Evolutionary conservation across 163 green algal species (phyloP).

Genomic region (Picocystis sp.): DNA sequence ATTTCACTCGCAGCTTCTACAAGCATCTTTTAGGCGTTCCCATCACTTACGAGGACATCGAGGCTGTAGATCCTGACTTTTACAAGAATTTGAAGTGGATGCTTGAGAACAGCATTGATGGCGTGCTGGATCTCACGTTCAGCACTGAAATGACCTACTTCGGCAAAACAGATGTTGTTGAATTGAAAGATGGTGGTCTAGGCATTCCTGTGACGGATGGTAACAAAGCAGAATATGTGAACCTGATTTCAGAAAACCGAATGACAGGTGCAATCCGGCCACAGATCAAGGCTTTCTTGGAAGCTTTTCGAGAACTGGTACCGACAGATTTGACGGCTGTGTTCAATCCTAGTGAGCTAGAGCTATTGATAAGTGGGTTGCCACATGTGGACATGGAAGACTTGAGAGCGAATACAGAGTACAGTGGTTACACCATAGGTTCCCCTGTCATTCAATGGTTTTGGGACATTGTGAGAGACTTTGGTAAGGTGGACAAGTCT

Average conservation of each 20-base stretch:
- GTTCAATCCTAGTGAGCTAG: slow-evolving; percentile 95
- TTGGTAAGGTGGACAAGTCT: slow-evolving; percentile 72
- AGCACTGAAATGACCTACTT: slow-evolving; percentile 88
- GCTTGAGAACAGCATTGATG: slow-evolving; percentile 86
- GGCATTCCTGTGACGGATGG: slow-evolving; percentile 66
- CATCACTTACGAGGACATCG: slow-evolving; percentile 89
- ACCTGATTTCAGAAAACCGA: slow-evolving; percentile 73
- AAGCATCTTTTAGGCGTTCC: slow-evolving; percentile 88
- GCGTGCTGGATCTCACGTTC: slow-evolving; percentile 87
- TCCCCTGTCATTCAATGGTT: slow-evolving; percentile 78
- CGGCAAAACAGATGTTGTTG: slow-evolving; percentile 50
- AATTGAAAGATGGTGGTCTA: slow-evolving; percentile 58
- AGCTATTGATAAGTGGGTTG: slow-evolving; percentile 90
- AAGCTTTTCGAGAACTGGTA: slow-evolving; percentile 89
- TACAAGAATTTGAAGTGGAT: slow-evolving; percentile 76
- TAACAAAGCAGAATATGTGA: slow-evolving; percentile 94
- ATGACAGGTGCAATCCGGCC: slow-evolving; percentile 88
- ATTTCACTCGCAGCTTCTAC: slow-evolving; percentile 98
- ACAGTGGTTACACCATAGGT: slow-evolving; percentile 63
- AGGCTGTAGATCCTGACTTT: slow-evolving; percentile 87
- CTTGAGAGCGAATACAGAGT: slow-evolving; percentile 76
- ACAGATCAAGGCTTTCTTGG: slow-evolving; percentile 48
- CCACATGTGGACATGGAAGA: slow-evolving; percentile 88
- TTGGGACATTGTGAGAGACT: slow-evolving; percentile 74
- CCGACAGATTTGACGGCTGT: slow-evolving; percentile 64